Percentiles rank a stretch among this genome's conserved stretches.
phyloP scores from a whole-genome alignment of 2,329 filamentous ascomycete species.

The Aureobasidium sp. region DNA sequence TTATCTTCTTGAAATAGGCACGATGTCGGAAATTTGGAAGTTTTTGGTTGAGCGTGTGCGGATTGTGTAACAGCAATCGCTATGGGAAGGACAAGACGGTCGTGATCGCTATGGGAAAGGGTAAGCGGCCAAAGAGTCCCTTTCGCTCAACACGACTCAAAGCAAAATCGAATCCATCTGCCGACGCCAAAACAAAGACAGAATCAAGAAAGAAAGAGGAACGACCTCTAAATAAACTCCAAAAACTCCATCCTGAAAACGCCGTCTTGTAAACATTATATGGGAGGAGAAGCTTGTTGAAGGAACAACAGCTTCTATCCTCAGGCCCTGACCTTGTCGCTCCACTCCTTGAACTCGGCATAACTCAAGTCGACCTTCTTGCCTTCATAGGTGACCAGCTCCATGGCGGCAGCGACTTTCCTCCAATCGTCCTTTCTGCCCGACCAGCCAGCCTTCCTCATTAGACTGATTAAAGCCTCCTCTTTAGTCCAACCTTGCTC shows the following conservation, averaged over 20 bases:
- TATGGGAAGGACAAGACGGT: constrained; percentile 7
- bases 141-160: not conserved
- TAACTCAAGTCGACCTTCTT: constrained; percentile 65
- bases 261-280: not conserved
- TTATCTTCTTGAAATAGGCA: not conserved
- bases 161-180: not conserved
- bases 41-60: not conserved
- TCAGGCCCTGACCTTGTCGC: constrained; percentile 31
- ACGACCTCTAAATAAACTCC: too few species aligned
- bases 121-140: not conserved
- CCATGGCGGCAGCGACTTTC: constrained; percentile 61
- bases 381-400: constrained; percentile 79
- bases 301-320: not conserved
- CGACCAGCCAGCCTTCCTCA: constrained; percentile 90
- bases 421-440: constrained; percentile 61
- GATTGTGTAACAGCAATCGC: constrained; percentile 6
- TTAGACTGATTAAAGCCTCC: constrained; percentile 79
- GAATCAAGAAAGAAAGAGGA: not conserved
- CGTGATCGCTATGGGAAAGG: constrained; percentile 1
- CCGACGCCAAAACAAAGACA: not conserved
- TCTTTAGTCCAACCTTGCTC: constrained; percentile 97
- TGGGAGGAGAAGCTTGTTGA: too few species aligned
- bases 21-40: not conserved
- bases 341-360: constrained; percentile 70
- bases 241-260: not conserved